Evolutionary conservation across 768 basidiomycete species (phyloP), one percentile per base, ranked within the genome.

Genomic region (Suillus decipiens): DNA sequence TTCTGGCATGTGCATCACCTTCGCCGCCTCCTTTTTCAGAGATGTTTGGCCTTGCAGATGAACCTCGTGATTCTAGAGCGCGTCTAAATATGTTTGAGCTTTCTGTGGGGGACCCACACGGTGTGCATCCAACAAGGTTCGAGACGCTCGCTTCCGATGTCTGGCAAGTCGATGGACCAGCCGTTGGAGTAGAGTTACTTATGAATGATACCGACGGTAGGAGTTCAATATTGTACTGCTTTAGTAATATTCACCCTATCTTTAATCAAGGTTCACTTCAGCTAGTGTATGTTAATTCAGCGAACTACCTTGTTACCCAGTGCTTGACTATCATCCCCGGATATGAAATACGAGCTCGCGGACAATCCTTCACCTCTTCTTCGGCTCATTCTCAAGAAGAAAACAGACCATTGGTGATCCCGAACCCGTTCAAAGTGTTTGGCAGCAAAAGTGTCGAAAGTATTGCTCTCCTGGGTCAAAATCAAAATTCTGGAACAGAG

Each of bases 371-470:
- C 10, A 51, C 66, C 15, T 65, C 69, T 57, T 73, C 64, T 12
- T 60, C 65, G 6, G 54, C 60, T 8, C 67, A 67, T n/a, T 72
- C 72, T n/a, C 39, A 47, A 4, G 72, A 73, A 0, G 74, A 72
- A 31, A 45, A 43, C 12, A 66, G 70, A 33, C 66, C 77, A 11
- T 71, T 86, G n/a, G 78, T 80, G 1, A 74, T 89, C n/a, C 79
- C 88, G 8, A 89, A 86, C 64, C 82, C 86, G 3, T 87, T 92
- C 78, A 92, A 86, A 70, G 76, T 79, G 1, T 78, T 84, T 15
- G 78, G 79, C 61, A 76, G 76, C 33, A 78, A 71, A n/a, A 84
- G 85, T n/a, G 68, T 78, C 0, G 88, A 89, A 36, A 77, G 79
- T 59, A 58, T 83, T 4, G 45, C 65, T 50, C 67, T 61, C 19